Percentiles rank a stretch among this genome's conserved stretches.
Conservation (phyloP, 768 basidiomycete genomes). For the Leccinum barrowsii region DNA sequence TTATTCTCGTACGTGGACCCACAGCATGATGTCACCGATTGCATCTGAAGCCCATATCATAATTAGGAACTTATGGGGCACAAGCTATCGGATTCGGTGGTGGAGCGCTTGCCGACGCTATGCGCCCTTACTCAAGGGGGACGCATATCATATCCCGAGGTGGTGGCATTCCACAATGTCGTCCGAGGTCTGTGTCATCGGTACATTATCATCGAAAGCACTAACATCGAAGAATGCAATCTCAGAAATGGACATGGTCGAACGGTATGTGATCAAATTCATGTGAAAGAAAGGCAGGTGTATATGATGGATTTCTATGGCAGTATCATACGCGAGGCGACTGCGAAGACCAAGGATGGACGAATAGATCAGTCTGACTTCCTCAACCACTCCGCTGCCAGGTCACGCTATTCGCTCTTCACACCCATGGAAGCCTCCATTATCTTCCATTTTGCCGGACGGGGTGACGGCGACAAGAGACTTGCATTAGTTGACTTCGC, state of each 20-base stretch:
- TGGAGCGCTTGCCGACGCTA: constrained; percentile 88
- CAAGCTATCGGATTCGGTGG: constrained; percentile 91
- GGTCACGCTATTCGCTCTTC: constrained; percentile 90
- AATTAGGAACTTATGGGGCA: constrained; percentile 91
- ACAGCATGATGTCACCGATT: background rate
- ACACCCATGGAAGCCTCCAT: constrained; percentile 98
- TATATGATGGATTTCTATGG: constrained; percentile 3
- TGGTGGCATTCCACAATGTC: constrained; percentile 96
- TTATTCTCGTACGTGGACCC: constrained; percentile 72
- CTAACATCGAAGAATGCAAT: constrained; percentile 6
- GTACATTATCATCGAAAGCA: background rate
- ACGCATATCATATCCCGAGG: constrained; percentile 93
- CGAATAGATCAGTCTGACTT: constrained; percentile 97
- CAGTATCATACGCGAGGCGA: constrained; percentile 87
- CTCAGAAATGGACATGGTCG: constrained; percentile 92
- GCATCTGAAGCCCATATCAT: background rate
- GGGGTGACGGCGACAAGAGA: constrained; percentile 65
- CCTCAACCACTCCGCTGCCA: constrained; percentile 80
- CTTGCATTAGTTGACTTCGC: constrained; percentile 89
- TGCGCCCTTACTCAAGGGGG: constrained; percentile 87
- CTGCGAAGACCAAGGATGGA: constrained; percentile 87
- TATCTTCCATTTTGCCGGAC: constrained; percentile 95
- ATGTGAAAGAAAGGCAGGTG: background rate
- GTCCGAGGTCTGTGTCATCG: constrained; percentile 60
- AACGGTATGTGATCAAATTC: constrained; percentile 48